Base-by-base conservation (phyloP, 2,329 filamentous ascomycete species). In the Pseudopyrenochaeta lycopersici region DNA sequence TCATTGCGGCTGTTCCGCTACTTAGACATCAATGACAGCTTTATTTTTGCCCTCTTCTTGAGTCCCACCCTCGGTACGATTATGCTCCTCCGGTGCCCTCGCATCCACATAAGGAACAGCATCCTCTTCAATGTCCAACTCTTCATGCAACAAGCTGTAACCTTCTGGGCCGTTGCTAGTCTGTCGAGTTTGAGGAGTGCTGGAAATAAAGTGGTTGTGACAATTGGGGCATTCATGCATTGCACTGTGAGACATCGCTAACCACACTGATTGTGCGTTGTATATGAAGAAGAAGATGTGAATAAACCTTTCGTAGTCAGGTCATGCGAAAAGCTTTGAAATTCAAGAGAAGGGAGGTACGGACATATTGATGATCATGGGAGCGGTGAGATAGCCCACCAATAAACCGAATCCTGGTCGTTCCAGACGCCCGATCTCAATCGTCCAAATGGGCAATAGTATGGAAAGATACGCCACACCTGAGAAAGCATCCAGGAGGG, bases 341-440 rank as follows among this genome's bases (percentile, higher is more conserved):
- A 11, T 4, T 7, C 11, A 7, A 39, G 36, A 49, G 14, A 9
- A n/a, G n/a, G 3, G 31, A 40, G 4, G 15, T 0, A 14, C 58
- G 42, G 47, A 63, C 62, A 65, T 63, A 9, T 65, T 65, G 18
- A 63, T 20, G n/a, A 65, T 60, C 58, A 65, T 62, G 7, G 58
- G 58, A 7, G 58, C 36, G 2, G 62, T 62, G 7, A 56, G 53
- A 32, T 65, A 65, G 14, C 57, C 60, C 12, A 52, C 52, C 31
- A 65, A 47, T 5, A 63, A 18, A 6, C 57, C 56, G 15, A 46
- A 53, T 17, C 60, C 54, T 11, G 41, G 33, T 11, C 23, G 4
- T 2, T 11, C 11, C 30, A 65, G 14, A 3, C 32, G 9, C 2
- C 40, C 36, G 15, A 50, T 23, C 35, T 60, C 62, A 18, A 58